phyloP scores from a whole-genome alignment of 2,329 filamentous ascomycete species.

The Penicillium hesseltinei region DNA sequence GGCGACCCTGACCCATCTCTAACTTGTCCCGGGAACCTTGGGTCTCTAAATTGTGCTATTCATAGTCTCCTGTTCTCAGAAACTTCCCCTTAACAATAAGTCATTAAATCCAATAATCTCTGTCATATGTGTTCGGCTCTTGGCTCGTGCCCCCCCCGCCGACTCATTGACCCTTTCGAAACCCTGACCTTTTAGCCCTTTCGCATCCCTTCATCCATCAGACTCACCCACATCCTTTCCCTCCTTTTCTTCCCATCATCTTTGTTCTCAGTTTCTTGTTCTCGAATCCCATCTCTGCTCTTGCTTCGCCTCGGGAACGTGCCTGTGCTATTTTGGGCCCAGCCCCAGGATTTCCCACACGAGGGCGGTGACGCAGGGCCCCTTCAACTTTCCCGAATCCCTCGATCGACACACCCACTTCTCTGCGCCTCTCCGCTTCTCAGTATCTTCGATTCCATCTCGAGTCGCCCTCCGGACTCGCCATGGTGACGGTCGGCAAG shows the following conservation, averaged over 20 bases:
- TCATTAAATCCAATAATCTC: not conserved
- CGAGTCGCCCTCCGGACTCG: slow-evolving; percentile 11
- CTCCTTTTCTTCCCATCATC: not conserved
- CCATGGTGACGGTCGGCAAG: slow-evolving; percentile 39
- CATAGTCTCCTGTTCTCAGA: not conserved
- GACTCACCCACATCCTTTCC: not conserved
- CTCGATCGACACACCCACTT: slow-evolving; percentile 10
- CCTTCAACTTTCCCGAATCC: slow-evolving; percentile 19
- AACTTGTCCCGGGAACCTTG: slow-evolving; percentile 15
- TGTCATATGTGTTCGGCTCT: slow-evolving; percentile 7
- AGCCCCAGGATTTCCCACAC: slow-evolving; percentile 30
- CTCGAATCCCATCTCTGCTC: not conserved
- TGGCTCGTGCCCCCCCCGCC: slow-evolving; percentile 11
- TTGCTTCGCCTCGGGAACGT: not conserved
- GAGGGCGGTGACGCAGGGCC: slow-evolving; percentile 33
- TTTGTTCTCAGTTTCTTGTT: slow-evolving; percentile 1
- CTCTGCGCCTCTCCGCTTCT: not conserved
- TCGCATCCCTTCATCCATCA: slow-evolving; percentile 8
- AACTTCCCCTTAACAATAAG: not conserved
- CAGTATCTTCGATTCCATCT: slow-evolving; percentile 1
- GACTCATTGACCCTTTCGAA: slow-evolving; percentile 9
- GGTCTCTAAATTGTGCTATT: slow-evolving; percentile 11
- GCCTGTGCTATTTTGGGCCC: slow-evolving; percentile 32
- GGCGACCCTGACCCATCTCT: slow-evolving; percentile 13
- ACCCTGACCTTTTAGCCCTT: slow-evolving; percentile 4